phyloP scores from a whole-genome alignment of 78 protist genomes.

The Dictyostelium firmibasis region DNA sequence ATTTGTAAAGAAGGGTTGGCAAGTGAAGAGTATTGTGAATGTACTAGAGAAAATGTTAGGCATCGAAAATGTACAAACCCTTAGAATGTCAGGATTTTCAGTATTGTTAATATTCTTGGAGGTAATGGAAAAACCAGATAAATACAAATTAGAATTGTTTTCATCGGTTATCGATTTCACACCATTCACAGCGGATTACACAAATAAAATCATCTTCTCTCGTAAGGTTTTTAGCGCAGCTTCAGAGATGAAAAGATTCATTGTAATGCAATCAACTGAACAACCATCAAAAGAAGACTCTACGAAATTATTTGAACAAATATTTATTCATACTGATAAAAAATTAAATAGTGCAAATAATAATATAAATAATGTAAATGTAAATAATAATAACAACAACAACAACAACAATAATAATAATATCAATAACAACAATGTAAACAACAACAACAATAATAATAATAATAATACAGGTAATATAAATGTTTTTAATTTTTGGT shows the following conservation, averaged over 20 bases:
- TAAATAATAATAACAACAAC: not conserved
- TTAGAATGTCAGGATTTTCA: conserved; percentile 33
- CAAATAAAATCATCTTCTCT: conserved; percentile 12
- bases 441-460: not conserved
- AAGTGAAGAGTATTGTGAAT: conserved; percentile 48
- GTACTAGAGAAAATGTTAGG: conserved; percentile 62
- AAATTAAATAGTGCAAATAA: not conserved
- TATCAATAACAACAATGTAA: not conserved
- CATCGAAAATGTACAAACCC: conserved; percentile 36
- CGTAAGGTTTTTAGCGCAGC: conserved; percentile 15
- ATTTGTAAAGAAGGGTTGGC: conserved; percentile 66
- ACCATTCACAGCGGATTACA: conserved; percentile 60
- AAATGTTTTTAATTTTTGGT: conserved; percentile 42
- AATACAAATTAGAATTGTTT: conserved; percentile 47
- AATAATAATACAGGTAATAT: not conserved
- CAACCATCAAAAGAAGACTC: conserved; percentile 51
- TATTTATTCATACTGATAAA: conserved; percentile 27
- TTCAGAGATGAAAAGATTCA: conserved; percentile 28
- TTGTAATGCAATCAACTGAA: conserved; percentile 45
- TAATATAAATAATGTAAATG: too few relatives aligned
- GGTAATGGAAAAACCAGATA: conserved; percentile 72
- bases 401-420: not conserved
- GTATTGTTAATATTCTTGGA: conserved; percentile 32
- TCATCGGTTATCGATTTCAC: conserved; percentile 30
- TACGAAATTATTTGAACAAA: conserved; percentile 37